A percentile compares a stretch with the other conserved stretches of the same genome.
Conservation (phyloP, 257 asterid genomes). For the Prunella vulgaris region DNA sequence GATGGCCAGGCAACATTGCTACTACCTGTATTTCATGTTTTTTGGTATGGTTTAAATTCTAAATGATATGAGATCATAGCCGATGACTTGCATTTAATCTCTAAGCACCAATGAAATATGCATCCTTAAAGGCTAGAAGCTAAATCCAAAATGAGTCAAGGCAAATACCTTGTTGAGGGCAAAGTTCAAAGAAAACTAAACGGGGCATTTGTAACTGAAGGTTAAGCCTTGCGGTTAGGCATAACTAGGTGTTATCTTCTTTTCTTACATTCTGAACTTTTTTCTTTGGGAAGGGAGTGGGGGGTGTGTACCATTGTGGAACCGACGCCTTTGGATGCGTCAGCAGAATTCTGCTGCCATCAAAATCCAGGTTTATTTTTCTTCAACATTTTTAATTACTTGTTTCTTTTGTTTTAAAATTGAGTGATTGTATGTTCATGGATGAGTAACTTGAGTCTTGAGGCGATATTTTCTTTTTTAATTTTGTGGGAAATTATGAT, state of each 20-base stretch:
- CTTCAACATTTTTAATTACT: not conserved
- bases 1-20: slow-evolving; percentile 5
- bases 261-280: no score
- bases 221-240: no score
- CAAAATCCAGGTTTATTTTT: slow-evolving; percentile 59
- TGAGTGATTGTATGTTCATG: not conserved
- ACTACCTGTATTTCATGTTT: slow-evolving; percentile 2
- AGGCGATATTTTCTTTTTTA: not conserved
- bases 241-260: no score
- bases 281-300: no score
- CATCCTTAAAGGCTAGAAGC: not conserved
- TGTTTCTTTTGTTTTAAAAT: not conserved
- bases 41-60: slow-evolving; percentile 1
- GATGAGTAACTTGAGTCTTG: slow-evolving; percentile 15
- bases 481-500: slow-evolving; percentile 7
- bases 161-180: no score
- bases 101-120: not conserved
- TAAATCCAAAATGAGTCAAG: not conserved
- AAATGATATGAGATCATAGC: not conserved
- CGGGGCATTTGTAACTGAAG: no score
- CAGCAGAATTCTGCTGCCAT: slow-evolving; percentile 86
- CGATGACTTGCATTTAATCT: not conserved
- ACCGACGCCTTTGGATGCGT: slow-evolving; percentile 62
- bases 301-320: no score
- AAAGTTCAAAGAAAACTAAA: no score